phyloP scores from a whole-genome alignment of 2,329 filamentous ascomycete genomes.

The Fusarium subglutinans region DNA sequence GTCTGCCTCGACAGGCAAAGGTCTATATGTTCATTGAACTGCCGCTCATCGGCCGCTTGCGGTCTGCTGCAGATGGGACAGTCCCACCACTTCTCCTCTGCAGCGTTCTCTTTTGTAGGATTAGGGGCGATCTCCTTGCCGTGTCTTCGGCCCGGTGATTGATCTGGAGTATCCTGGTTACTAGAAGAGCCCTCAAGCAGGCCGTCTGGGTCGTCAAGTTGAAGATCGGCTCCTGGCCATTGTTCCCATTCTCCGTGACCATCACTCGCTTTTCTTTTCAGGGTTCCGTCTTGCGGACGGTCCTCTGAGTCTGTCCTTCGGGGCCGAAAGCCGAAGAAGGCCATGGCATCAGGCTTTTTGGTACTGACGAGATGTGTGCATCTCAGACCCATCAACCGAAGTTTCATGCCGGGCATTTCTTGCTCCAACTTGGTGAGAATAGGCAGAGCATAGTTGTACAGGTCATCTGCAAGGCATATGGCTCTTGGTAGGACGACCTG shows the following conservation, averaged over 20 bases:
- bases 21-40: constrained; percentile 93
- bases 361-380: constrained; percentile 89
- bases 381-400: constrained; percentile 87
- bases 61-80: constrained; percentile 89
- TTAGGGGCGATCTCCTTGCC: constrained; percentile 63
- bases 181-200: constrained; percentile 12
- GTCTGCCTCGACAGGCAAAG: constrained; percentile 86
- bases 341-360: constrained; percentile 78
- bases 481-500: constrained; percentile 80
- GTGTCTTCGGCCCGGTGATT: constrained; percentile 45
- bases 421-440: constrained; percentile 87
- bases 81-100: constrained; percentile 72
- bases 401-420: constrained; percentile 79
- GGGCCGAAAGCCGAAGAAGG: constrained; percentile 77
- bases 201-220: constrained; percentile 29
- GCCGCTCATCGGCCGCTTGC: constrained; percentile 76
- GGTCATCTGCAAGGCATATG: constrained; percentile 77
- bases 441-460: constrained; percentile 83
- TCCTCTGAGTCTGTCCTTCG: constrained; percentile 37
- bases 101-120: constrained; percentile 47
- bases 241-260: constrained; percentile 66
- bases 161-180: constrained; percentile 10
- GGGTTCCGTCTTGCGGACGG: constrained; percentile 1
- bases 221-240: constrained; percentile 72
- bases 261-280: constrained; percentile 50